phyloP scores from a whole-genome alignment of 805 yeast species.

The Cyberlindnera galapagoensis region DNA sequence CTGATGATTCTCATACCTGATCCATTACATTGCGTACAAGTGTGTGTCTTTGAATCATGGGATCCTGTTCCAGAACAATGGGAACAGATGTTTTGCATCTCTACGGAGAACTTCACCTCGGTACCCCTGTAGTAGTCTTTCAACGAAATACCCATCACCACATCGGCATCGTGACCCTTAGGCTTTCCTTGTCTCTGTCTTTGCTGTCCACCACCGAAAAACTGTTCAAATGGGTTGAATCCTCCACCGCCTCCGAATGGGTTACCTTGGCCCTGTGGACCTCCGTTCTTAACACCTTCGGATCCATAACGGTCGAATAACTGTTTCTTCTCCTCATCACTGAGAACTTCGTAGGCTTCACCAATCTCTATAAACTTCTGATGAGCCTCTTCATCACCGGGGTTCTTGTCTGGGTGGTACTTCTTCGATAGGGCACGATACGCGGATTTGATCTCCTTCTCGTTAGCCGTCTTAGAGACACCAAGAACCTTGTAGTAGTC shows the following conservation, averaged over 20 bases:
- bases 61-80: constrained; percentile 83
- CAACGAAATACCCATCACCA: constrained; percentile 50
- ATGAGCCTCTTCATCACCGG: constrained; percentile 75
- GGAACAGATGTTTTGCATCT: constrained; percentile 70
- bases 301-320: constrained; percentile 74
- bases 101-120: constrained; percentile 50
- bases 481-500: constrained; percentile 65
- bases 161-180: constrained; percentile 57
- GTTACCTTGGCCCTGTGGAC: constrained; percentile 30
- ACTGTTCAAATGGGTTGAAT: constrained; percentile 59
- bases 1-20: constrained; percentile 59
- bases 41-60: constrained; percentile 62
- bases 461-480: constrained; percentile 59
- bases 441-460: constrained; percentile 78
- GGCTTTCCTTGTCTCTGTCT: constrained; percentile 32
- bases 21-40: constrained; percentile 70
- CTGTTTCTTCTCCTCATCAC: constrained; percentile 60
- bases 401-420: constrained; percentile 93
- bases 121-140: constrained; percentile 69
- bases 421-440: constrained; percentile 76
- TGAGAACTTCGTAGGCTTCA: constrained; percentile 84
- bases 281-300: constrained; percentile 62
- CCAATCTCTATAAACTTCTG: constrained; percentile 85
- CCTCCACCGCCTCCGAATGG: constrained; percentile 34
- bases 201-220: constrained; percentile 42